These are phyloP conservation scores for Centaurea solstitialis DNA, from an alignment of 129 eudicot genomes.

Conservation along the genomic window DNA sequence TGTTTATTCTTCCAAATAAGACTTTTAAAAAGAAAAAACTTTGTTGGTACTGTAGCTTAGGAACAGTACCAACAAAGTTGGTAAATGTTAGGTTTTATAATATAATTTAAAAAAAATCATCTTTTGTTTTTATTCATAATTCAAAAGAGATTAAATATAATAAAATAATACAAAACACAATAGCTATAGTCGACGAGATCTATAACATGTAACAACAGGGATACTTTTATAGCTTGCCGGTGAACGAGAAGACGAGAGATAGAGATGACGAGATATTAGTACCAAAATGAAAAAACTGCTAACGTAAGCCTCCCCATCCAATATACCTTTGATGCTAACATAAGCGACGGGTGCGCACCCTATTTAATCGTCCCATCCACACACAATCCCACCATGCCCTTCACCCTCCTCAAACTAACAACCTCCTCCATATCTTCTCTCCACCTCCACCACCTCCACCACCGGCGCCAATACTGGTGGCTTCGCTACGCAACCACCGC, in stretches of 20 bases:
- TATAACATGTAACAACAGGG: background rate
- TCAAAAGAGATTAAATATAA: background rate
- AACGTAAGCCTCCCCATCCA: slow-evolving; percentile 15
- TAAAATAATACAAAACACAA: background rate
- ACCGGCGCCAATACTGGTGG: slow-evolving; percentile 32
- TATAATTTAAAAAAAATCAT: background rate
- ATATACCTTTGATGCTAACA: slow-evolving; percentile 17
- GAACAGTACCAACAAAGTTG: too few species aligned
- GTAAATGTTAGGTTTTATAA: too few species aligned
- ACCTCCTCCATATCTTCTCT: background rate
- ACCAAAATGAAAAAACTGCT: slow-evolving; percentile 20
- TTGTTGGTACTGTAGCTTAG: too few species aligned
- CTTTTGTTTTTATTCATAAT: background rate
- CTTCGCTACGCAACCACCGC: slow-evolving; percentile 26
- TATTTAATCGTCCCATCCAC: slow-evolving; percentile 21
- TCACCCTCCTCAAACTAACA: slow-evolving; percentile 18
- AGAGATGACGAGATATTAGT: slow-evolving; percentile 13
- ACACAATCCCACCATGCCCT: slow-evolving; percentile 14
- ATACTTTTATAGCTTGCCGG: slow-evolving; percentile 15
- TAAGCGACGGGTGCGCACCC: slow-evolving; percentile 27
- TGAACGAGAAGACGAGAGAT: too few species aligned
- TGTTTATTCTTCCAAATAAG: too few species aligned
- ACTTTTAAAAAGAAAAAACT: too few species aligned
- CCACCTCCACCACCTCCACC: slow-evolving; percentile 36
- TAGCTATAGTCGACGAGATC: slow-evolving; percentile 21